A percentile compares a stretch with the other conserved stretches of the same genome.
These are phyloP conservation scores for Aurantiochytrium sp. DNA, from an alignment of 108 stramenopile genomes.

Conservation along the genomic window DNA sequence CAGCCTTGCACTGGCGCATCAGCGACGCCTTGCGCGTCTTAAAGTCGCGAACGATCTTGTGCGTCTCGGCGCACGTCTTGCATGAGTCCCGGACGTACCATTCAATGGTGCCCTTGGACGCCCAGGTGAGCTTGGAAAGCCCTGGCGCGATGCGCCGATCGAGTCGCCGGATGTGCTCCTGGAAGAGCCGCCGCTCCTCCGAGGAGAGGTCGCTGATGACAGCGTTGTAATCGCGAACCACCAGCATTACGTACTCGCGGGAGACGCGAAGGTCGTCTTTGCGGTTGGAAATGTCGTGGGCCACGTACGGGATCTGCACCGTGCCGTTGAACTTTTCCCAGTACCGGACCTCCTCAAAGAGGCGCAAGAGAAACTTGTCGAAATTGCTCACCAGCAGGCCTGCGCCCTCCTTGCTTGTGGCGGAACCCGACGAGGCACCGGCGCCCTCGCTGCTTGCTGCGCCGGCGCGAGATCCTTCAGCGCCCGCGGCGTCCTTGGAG, in stretches of 20 bases:
- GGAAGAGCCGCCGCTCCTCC: slow-evolving; percentile 59
- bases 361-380: slow-evolving; percentile 52
- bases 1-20: slow-evolving; percentile 31
- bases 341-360: slow-evolving; percentile 62
- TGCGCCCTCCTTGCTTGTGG: neutral
- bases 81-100: slow-evolving; percentile 60
- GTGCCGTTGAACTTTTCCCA: slow-evolving; percentile 61
- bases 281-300: slow-evolving; percentile 60
- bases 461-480: neutral
- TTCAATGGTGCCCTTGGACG: slow-evolving; percentile 51
- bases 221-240: slow-evolving; percentile 65
- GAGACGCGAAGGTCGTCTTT: slow-evolving; percentile 50
- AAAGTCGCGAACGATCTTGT: slow-evolving; percentile 48
- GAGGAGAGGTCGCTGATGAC: slow-evolving; percentile 50
- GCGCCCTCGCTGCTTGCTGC: neutral
- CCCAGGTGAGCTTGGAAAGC: slow-evolving; percentile 56
- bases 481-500: no score
- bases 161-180: slow-evolving; percentile 57
- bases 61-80: slow-evolving; percentile 46
- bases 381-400: slow-evolving; percentile 58
- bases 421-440: neutral
- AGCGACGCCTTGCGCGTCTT: slow-evolving; percentile 41
- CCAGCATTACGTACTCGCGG: slow-evolving; percentile 62
- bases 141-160: slow-evolving; percentile 59
- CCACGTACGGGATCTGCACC: slow-evolving; percentile 59